Evolutionary conservation across 305 asterid genomes (phyloP).

Genomic region (Solanum hybrid): DNA sequence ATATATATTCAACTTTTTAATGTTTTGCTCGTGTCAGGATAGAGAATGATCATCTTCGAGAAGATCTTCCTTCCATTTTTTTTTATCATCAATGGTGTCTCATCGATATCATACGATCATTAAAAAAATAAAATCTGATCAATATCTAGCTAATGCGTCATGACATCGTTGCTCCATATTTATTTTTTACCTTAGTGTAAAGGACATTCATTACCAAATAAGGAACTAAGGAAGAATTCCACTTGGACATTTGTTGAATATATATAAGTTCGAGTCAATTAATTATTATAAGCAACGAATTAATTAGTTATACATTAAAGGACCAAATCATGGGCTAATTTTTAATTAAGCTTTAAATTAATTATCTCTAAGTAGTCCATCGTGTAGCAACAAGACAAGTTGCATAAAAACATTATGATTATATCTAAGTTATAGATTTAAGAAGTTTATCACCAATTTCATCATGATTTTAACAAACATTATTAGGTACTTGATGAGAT

Average conservation of each 20-base stretch:
- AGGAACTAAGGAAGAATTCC: constrained; percentile 38
- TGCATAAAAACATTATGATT: not conserved
- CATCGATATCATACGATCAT: constrained; percentile 21
- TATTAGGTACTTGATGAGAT: constrained; percentile 9
- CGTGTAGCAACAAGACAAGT: constrained; percentile 4
- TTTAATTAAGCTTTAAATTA: not conserved
- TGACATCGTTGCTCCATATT: constrained; percentile 10
- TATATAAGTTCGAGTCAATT: not conserved
- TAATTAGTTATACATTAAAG: not conserved
- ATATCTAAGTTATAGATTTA: constrained; percentile 14
- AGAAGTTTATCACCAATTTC: constrained; percentile 12
- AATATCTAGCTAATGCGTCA: constrained; percentile 12
- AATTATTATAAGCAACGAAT: not conserved
- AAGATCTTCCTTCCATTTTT: not conserved
- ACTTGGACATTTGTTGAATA: constrained; percentile 10
- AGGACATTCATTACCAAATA: constrained; percentile 26
- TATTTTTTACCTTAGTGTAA: not conserved
- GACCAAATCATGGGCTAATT: not conserved
- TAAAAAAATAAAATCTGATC: not conserved
- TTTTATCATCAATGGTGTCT: constrained; percentile 19
- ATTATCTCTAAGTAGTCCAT: not conserved
- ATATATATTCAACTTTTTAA: not conserved
- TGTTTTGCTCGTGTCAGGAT: not conserved
- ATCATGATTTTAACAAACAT: constrained; percentile 8
- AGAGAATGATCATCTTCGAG: not conserved